Conservation (phyloP, 345 rosid species). For the Populus deltoides region DNA sequence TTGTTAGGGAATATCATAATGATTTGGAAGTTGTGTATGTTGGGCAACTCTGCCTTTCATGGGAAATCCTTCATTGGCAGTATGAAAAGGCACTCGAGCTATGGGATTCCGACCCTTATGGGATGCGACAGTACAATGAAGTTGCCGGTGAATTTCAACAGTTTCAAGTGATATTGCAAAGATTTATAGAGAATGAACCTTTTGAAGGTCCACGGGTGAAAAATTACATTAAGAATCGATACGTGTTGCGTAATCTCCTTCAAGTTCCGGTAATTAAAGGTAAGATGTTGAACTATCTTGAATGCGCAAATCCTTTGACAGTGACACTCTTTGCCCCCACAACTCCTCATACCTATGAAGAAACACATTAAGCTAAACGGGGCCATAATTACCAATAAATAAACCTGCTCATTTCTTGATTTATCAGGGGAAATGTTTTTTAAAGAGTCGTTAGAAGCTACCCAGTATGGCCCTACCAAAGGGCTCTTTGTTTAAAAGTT, state of each 20-base stretch:
- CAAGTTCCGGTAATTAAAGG: constrained; percentile 93
- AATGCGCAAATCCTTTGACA: neutral
- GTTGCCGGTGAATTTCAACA: constrained; percentile 90
- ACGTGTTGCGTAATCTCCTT: constrained; percentile 68
- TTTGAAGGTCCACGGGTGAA: constrained; percentile 82
- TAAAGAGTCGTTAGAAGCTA: neutral
- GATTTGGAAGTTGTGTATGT: constrained; percentile 84
- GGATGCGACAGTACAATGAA: constrained; percentile 59
- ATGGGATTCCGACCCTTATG: constrained; percentile 66
- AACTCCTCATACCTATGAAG: neutral
- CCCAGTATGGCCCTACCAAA: neutral
- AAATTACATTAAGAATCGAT: constrained; percentile 68
- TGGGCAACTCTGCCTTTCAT: constrained; percentile 95
- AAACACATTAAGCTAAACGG: neutral
- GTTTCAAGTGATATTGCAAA: constrained; percentile 79
- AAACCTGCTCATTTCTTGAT: constrained; percentile 12
- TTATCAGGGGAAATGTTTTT: neutral
- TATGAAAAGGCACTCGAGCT: constrained; percentile 69
- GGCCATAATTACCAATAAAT: constrained; percentile 1
- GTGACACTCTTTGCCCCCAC: neutral
- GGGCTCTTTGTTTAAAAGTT: neutral
- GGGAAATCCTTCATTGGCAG: constrained; percentile 99
- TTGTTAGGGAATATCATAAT: constrained; percentile 53
- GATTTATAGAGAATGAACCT: constrained; percentile 80
- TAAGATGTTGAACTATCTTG: constrained; percentile 5